Base-by-base conservation (phyloP, 73 alveolate species). In the Diophrys appendiculata region DNA sequence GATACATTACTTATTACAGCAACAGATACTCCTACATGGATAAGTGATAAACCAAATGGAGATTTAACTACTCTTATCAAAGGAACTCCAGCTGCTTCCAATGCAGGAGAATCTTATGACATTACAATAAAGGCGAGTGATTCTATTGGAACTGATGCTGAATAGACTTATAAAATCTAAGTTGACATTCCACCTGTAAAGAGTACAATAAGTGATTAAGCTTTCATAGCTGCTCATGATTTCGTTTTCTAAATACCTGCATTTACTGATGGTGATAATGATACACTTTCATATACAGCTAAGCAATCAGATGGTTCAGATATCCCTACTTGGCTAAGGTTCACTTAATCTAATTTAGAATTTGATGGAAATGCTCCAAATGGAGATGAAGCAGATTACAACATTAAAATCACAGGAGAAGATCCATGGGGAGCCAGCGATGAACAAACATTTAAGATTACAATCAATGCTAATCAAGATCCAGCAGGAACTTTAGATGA, bases 291-390 rank as follows among this genome's bases (percentile, higher is more conserved):
- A 0, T 13, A 18, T 2, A 72, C 71, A 1, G 71, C 71, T 11
- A 33, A 34, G n/a, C 65, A 72, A 28, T 52, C 31, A 3, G 56
- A 54, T 35, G 81, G 81, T 25, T 30, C 54, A 22, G 69, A 43
- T 0, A 43, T 72, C 0, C 81, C 81, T 0, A 24, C 54, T 34
- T 72, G 81, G 81, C 81, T 72, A n/a, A n/a, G n/a, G 54, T 72
- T 35, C 26, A 52, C 71, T 22, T 5, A 26, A 1, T 11, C 52
- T 22, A 1, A 26, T 13, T 70, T 33, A n/a, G n/a, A n/a, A n/a
- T n/a, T n/a, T n/a, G n/a, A n/a, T n/a, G n/a, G n/a, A n/a, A n/a
- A n/a, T n/a, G n/a, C n/a, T n/a, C n/a, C n/a, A n/a, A n/a, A n/a
- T n/a, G n/a, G n/a, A n/a, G n/a, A n/a, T n/a, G n/a, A n/a, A n/a